Evolutionary conservation across 2,329 filamentous ascomycete genomes (phyloP), one percentile per base, ranked within the genome.

Genomic region (Aspergillus sp.): DNA sequence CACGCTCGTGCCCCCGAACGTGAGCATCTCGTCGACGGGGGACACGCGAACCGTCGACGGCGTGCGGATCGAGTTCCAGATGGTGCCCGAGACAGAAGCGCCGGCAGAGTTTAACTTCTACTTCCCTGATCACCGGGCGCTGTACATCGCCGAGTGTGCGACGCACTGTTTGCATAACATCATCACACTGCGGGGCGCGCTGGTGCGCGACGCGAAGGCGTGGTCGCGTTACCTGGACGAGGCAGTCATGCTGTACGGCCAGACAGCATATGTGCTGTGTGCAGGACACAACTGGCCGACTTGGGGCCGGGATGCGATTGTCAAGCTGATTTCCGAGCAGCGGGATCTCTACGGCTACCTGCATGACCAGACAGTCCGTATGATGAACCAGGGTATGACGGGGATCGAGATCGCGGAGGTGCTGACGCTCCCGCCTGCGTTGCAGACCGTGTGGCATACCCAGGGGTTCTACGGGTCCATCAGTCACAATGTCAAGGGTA

Each of bases 141-240:
- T 78, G 0, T 73, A 63, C 50, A 65, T 73, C 9, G 63, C 73
- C 0, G 75, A 77, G 55, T 65, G 60, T 26, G 69, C 72, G 3
- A 76, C 71, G 1, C 67, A 76, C 49, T 64, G 57, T 13, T 55
- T 76, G 51, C 74, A 77, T 56, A 77, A 76, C 53, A 70, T 77
- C 51, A 54, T 69, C 5, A 76, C 74, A 0, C 62, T 76, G 13
- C 67, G 74, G 1, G 75, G 75, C 2, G 73, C 73, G 2, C 57
- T 60, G 4, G 74, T 77, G 2, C 63, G 74, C 10, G 74, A 77
- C 55, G 65, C 74, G 1, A 66, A 71, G 20, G 63, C 61, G 1
- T 77, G 73, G 74, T 65, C 70, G 2, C 54, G 59, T 14, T 73
- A 75, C 43, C 54, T 76, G 8, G 69, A 73, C 59, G 76, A 51